phyloP scores from a whole-genome alignment of 73 alveolate genomes.

The Paramecium pentaurelia region DNA sequence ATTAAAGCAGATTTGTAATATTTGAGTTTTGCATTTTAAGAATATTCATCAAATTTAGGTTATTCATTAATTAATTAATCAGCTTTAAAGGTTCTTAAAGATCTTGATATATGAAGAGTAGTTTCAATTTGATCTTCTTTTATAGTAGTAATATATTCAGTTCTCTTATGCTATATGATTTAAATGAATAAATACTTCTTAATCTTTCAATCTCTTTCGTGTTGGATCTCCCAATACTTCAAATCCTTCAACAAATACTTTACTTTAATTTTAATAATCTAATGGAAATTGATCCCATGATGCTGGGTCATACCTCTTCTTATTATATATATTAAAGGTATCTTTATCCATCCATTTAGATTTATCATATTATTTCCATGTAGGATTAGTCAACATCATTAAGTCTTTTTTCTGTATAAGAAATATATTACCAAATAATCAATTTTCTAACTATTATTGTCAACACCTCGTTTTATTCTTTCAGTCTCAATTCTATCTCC shows the following conservation, averaged over 20 bases:
- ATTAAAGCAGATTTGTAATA: background rate
- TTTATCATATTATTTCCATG: background rate
- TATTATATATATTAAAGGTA: background rate
- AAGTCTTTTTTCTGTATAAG: constrained; percentile 24
- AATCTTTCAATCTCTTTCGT: background rate
- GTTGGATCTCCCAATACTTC: constrained; percentile 11
- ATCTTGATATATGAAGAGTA: background rate
- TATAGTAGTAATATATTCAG: background rate
- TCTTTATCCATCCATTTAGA: constrained; percentile 1
- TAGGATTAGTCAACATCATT: background rate
- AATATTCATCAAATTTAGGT: background rate
- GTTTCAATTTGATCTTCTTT: constrained; percentile 2
- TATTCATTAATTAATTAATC: background rate
- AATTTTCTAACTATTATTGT: background rate
- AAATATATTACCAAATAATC: background rate
- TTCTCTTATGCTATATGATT: background rate
- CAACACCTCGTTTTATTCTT: background rate
- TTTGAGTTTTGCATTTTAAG: background rate
- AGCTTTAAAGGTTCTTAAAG: background rate
- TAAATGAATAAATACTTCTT: background rate
- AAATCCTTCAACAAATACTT: background rate
- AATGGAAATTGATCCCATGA: background rate
- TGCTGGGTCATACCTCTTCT: background rate
- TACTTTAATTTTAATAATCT: background rate
- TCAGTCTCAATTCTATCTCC: background rate